Percentiles rank a stretch among this genome's conserved stretches.
Conservation (phyloP, 805 yeast genomes). For the Hyphopichia homilentoma region DNA sequence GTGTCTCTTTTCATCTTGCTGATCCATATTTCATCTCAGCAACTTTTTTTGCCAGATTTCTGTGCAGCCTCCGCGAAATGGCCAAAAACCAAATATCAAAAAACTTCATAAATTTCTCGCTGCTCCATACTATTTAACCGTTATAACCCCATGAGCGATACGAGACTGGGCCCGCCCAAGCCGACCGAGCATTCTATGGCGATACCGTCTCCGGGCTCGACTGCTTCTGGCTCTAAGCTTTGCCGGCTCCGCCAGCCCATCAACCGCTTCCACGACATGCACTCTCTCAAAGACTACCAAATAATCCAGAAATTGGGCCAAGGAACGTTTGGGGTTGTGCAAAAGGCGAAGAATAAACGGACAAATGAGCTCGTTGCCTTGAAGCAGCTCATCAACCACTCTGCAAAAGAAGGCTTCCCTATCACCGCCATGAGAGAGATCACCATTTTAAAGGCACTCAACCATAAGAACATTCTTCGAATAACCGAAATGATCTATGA, state of each 20-base stretch:
- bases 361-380: conserved; percentile 72
- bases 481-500: conserved; percentile 70
- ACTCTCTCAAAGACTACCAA: conserved; percentile 25
- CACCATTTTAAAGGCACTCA: conserved; percentile 66
- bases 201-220: too few relatives aligned
- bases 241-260: conserved; percentile 16
- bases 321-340: conserved; percentile 67
- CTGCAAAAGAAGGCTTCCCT: conserved; percentile 81
- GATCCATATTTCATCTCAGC: too few relatives aligned
- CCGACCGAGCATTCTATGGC: too few relatives aligned
- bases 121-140: too few relatives aligned
- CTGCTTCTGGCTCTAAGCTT: background rate
- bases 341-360: conserved; percentile 62
- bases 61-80: too few relatives aligned
- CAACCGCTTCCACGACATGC: conserved; percentile 28
- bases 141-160: too few relatives aligned
- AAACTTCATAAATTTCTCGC: too few relatives aligned
- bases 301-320: conserved; percentile 38
- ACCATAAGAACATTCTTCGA: conserved; percentile 70
- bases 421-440: conserved; percentile 94
- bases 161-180: too few relatives aligned
- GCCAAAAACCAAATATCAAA: too few relatives aligned
- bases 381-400: conserved; percentile 77
- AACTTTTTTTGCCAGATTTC: too few relatives aligned
- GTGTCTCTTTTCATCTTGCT: too few relatives aligned